Conservation (phyloP, 257 asterid genomes). For the Solanum gandarillasii region DNA sequence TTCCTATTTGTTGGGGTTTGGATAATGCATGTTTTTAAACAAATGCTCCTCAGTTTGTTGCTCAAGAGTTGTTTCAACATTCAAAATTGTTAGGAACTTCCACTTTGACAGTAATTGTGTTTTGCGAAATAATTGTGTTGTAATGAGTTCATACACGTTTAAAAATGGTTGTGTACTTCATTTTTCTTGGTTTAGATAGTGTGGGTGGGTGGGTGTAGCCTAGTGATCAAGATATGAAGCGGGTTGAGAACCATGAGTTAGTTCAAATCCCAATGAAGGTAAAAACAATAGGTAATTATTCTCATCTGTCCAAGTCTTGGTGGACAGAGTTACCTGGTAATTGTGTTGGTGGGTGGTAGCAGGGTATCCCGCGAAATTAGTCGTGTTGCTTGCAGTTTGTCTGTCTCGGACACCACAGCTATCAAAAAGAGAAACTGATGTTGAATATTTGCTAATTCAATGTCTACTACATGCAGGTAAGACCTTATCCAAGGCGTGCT, state of each 20-base stretch:
- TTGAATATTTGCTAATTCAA: neutral
- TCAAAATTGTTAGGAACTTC: neutral
- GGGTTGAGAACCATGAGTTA: neutral
- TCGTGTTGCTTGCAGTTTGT: neutral
- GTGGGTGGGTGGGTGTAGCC: neutral
- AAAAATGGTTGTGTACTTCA: neutral
- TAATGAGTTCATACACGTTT: neutral
- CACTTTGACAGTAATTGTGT: neutral
- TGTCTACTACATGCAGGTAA: conserved; percentile 37
- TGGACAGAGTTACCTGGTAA: neutral
- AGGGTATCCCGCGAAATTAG: neutral
- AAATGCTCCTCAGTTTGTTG: neutral
- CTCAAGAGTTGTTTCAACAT: neutral
- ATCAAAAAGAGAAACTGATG: neutral
- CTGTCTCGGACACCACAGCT: neutral
- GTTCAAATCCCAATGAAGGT: neutral
- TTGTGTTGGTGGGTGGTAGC: neutral
- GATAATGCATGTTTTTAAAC: neutral
- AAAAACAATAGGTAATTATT: neutral
- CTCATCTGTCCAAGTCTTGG: neutral
- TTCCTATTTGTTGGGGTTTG: neutral
- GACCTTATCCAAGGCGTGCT: conserved; percentile 90
- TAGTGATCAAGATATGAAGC: neutral
- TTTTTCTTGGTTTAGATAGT: neutral
- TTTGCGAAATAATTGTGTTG: neutral